Base-by-base conservation (phyloP, 192 early-diverging fungal genomes). In the Geranomyces michiganensis region DNA sequence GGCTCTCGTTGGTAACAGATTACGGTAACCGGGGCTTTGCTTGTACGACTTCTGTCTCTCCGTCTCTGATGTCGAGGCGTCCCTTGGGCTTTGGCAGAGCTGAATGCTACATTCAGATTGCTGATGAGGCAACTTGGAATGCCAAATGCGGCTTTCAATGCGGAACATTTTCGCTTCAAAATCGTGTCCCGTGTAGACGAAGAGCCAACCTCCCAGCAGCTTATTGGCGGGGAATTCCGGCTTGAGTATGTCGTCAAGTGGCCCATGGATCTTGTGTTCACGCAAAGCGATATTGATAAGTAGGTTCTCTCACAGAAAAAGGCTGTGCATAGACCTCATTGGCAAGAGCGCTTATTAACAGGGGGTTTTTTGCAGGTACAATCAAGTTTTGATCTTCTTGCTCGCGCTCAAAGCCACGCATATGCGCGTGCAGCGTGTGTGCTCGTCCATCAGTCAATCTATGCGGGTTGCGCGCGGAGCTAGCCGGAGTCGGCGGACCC, bases 251-350 rank as follows among this genome's bases (percentile, higher is more conserved):
- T 77, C 26, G 66, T 90, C 17, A 36, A 72, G 21, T 92, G 91
- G 91, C 91, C 91, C 2, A 68, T 92, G 27, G 86, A 90, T 79
- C 78, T 90, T 10, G 84, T 92, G 60, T 70, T 92, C 21, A 86
- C 85, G 3, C 41, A 60, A 17, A 77, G 76, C 31, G 89, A 92
- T 73, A 66, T 92, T 56, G 49, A 65, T 0, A 68, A 67, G 73
- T 79, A 58, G 10, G 26, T 22, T 14, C 17, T 69, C 44, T 47
- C 12, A 10, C 46, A 10, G 46, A 47, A 47, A 19, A 19, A 47
- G 46, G 12, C 12, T 47, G 12, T 47, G 46, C 19, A 19, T 19
- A 19, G 46, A 19, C 46, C n/a, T n/a, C n/a, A n/a, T n/a, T n/a
- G n/a, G n/a, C n/a, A n/a, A n/a, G n/a, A n/a, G n/a, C n/a, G n/a